Evolutionary conservation across 139 green algal genomes (phyloP).

Genomic region (Auxenochlorella pyrenoidosa): DNA sequence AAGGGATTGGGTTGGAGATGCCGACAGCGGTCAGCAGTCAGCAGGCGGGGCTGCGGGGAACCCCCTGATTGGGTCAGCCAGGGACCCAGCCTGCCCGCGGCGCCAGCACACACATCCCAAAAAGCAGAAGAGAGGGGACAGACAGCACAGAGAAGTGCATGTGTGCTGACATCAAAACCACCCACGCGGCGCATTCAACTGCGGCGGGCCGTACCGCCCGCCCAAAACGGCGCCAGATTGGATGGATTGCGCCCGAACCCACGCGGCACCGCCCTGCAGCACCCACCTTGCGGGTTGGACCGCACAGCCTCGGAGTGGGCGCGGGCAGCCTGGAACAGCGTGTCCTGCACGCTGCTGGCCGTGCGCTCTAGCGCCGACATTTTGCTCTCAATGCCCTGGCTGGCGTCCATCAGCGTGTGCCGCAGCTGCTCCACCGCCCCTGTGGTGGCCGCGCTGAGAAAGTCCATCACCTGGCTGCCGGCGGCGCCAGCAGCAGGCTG

Average conservation of each 20-base stretch:
- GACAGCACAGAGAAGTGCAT: no score
- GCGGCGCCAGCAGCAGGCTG: not conserved
- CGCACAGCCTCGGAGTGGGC: constrained; percentile 23
- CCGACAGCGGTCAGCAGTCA: no score
- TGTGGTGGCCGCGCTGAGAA: constrained; percentile 31
- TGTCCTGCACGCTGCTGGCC: constrained; percentile 3
- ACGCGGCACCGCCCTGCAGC: not conserved
- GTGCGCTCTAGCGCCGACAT: constrained; percentile 28
- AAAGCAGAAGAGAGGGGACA: no score
- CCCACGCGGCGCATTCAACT: no score
- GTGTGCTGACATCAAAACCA: no score
- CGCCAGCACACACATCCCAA: no score
- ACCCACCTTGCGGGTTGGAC: constrained; percentile 23
- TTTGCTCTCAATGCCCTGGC: constrained; percentile 18
- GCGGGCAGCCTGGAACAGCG: constrained; percentile 33
- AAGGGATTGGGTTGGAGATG: no score
- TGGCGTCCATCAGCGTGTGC: constrained; percentile 40
- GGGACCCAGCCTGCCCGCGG: no score
- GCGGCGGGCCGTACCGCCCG: no score
- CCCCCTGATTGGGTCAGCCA: no score
- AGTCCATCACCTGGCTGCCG: not conserved
- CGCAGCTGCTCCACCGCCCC: constrained; percentile 39
- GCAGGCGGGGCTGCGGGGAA: no score
- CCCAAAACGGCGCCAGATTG: no score
- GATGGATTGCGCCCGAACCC: not conserved